A percentile compares a stretch with the other conserved stretches of the same genome.
Evolutionary conservation across 768 basidiomycete species (phyloP).

Genomic region (Suillus alpinus): DNA sequence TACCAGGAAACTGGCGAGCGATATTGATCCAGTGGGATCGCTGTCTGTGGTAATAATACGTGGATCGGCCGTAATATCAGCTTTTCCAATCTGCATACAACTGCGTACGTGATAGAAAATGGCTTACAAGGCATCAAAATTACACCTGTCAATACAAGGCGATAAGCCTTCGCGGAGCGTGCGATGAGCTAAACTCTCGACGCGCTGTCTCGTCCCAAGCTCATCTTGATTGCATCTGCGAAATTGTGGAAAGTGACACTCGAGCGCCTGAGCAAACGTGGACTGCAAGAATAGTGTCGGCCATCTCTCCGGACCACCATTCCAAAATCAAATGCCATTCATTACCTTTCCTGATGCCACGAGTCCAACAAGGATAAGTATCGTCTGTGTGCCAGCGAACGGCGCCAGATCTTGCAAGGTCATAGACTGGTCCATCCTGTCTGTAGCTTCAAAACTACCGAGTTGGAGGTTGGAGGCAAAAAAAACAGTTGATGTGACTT

Average conservation of each 20-base stretch:
- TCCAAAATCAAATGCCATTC: conserved; percentile 10
- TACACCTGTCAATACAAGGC: conserved; percentile 79
- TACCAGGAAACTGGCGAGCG: conserved; percentile 62
- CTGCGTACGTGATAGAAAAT: not conserved
- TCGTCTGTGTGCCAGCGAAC: conserved; percentile 39
- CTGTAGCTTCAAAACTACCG: not conserved
- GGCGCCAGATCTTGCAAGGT: conserved; percentile 13
- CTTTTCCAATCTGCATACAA: not conserved
- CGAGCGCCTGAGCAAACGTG: conserved; percentile 73
- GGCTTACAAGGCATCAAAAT: conserved; percentile 64
- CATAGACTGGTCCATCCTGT: not conserved
- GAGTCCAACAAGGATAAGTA: conserved; percentile 72
- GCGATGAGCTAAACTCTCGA: conserved; percentile 56
- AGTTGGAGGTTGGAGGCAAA: not conserved
- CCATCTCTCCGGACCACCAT: conserved; percentile 6
- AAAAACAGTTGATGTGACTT: not conserved
- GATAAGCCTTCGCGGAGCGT: conserved; percentile 58
- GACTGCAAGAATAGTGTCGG: conserved; percentile 30
- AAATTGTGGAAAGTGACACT: conserved; percentile 58
- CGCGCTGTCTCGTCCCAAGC: conserved; percentile 62
- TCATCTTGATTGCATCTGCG: conserved; percentile 80
- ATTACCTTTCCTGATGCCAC: conserved; percentile 72
- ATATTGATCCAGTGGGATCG: conserved; percentile 74
- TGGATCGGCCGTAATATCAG: not conserved
- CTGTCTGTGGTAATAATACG: conserved; percentile 43